Percentiles rank a stretch among this genome's conserved stretches.
Conservation (phyloP, 495 filamentous ascomycete species). For the Penicillium simplicissimum region DNA sequence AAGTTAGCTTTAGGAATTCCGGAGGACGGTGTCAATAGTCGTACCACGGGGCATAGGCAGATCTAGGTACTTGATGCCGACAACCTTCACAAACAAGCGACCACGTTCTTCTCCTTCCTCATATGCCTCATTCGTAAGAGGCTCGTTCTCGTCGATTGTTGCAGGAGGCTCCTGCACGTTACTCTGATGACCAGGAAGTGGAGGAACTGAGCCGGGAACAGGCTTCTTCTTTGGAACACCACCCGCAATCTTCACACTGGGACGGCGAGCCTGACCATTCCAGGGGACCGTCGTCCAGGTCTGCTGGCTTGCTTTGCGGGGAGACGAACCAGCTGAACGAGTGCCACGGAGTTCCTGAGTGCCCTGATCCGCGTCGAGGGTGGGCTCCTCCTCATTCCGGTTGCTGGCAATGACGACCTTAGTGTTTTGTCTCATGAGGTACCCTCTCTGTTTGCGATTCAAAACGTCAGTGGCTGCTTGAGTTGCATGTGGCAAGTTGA, state of each 20-base stretch:
- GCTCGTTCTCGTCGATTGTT: constrained; percentile 61
- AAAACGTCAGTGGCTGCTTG: constrained; percentile 56
- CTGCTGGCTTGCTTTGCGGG: constrained; percentile 74
- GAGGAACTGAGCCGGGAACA: constrained; percentile 64
- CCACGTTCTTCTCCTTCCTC: constrained; percentile 86
- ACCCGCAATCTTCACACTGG: constrained; percentile 60
- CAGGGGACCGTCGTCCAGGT: constrained; percentile 96
- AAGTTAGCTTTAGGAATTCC: constrained; percentile 23
- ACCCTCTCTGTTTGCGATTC: constrained; percentile 78
- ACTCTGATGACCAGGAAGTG: constrained; percentile 85
- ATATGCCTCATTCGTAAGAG: constrained; percentile 52
- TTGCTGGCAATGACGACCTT: constrained; percentile 91
- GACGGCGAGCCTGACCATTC: constrained; percentile 75
- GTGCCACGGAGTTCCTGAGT: constrained; percentile 54
- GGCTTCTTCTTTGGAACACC: constrained; percentile 67
- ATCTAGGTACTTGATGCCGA: constrained; percentile 93
- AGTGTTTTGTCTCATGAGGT: constrained; percentile 97
- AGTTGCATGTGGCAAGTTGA: not conserved
- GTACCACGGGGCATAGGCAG: constrained; percentile 87
- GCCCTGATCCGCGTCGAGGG: constrained; percentile 47
- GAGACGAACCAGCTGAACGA: constrained; percentile 67
- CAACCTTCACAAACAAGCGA: constrained; percentile 94
- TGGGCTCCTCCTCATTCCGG: constrained; percentile 51
- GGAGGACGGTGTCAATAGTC: constrained; percentile 15
- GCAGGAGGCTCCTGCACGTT: constrained; percentile 64